phyloP scores from a whole-genome alignment of 108 stramenopile species.

The Pseudonitzschia pungens region DNA sequence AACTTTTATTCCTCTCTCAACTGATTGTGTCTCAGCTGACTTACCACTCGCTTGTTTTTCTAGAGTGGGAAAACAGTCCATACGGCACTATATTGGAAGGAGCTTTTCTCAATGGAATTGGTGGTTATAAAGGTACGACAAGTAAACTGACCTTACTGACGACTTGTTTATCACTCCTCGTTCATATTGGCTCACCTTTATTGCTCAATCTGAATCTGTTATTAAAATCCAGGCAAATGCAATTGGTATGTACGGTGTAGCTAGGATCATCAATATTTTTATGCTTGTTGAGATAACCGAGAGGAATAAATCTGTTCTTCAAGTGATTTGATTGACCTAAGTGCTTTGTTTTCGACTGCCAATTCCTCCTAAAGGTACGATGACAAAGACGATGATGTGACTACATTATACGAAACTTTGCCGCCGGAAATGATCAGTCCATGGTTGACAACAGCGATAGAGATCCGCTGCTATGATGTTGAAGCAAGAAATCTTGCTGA shows the following conservation, averaged over 20 bases:
- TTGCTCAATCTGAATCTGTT: neutral
- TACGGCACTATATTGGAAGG: constrained; percentile 62
- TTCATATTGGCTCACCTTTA: neutral
- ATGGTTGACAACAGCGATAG: constrained; percentile 50
- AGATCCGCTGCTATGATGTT: constrained; percentile 65
- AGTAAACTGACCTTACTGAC: neutral
- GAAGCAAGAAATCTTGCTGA: constrained; percentile 46
- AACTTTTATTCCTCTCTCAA: neutral
- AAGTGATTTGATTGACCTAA: too few relatives aligned
- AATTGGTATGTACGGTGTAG: neutral
- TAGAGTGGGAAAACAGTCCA: constrained; percentile 71
- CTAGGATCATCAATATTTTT: too few relatives aligned
- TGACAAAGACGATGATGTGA: constrained; percentile 40
- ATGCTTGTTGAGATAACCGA: too few relatives aligned
- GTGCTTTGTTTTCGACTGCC: too few relatives aligned
- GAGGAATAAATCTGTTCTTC: too few relatives aligned
- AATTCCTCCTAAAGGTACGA: constrained; percentile 47
- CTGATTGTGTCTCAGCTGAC: constrained; percentile 22
- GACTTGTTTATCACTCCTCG: neutral
- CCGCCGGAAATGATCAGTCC: constrained; percentile 62
- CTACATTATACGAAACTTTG: constrained; percentile 41
- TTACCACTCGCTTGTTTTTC: constrained; percentile 53
- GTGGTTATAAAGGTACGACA: constrained; percentile 58
- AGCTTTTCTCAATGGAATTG: constrained; percentile 67
- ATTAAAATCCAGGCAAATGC: neutral